phyloP scores from a whole-genome alignment of 345 rosid species.

The Abelmoschus esculentus region DNA sequence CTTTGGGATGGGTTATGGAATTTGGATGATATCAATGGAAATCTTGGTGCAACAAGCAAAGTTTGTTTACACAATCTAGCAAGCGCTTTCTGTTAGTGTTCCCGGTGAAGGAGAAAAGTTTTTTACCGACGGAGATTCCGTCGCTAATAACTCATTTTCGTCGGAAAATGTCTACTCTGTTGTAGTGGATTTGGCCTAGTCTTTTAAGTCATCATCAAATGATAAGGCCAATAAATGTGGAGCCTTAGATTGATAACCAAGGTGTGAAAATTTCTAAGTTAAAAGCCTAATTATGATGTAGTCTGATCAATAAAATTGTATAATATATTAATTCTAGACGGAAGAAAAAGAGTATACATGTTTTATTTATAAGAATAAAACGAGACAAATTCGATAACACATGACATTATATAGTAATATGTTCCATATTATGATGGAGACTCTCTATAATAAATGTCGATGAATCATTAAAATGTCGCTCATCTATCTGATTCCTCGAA shows the following conservation, averaged over 20 bases:
- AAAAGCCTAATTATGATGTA: background rate
- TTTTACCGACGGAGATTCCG: background rate
- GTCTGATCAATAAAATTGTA: constrained; percentile 4
- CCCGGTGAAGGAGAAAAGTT: background rate
- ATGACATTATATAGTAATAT: no score
- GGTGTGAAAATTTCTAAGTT: constrained; percentile 9
- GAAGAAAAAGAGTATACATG: no score
- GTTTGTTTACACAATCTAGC: constrained; percentile 34
- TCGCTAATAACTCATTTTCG: background rate
- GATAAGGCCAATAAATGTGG: constrained; percentile 14
- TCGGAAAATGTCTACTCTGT: background rate
- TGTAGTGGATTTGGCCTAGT: background rate
- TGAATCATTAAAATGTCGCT: no score
- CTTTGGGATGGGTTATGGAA: constrained; percentile 77
- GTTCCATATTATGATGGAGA: no score
- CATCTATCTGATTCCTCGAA: no score
- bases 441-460: no score
- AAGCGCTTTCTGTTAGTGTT: constrained; percentile 33
- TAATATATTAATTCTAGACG: no score
- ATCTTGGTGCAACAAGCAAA: constrained; percentile 36
- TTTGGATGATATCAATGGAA: constrained; percentile 52
- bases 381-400: no score
- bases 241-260: constrained; percentile 20
- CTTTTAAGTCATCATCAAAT: constrained; percentile 13
- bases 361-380: no score